A percentile compares a stretch with the other conserved stretches of the same genome.
Conservation (phyloP, 2,329 filamentous ascomycete genomes). For the Myriosclerotinia scirpicola region DNA sequence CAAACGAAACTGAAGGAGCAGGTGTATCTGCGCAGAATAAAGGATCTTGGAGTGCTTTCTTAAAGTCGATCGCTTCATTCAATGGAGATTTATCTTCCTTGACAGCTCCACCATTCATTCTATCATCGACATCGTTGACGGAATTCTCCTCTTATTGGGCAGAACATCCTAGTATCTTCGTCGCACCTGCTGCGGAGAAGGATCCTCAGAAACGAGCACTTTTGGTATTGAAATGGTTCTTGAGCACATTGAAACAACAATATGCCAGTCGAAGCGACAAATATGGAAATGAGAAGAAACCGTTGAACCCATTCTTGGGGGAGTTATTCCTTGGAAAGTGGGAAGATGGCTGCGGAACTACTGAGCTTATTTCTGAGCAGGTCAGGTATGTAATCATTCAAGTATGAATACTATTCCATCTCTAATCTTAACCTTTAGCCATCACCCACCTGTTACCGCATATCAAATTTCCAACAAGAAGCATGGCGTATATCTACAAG, state of each 20-base stretch:
- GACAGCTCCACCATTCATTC: conserved; percentile 79
- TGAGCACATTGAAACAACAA: conserved; percentile 89
- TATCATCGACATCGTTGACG: conserved; percentile 73
- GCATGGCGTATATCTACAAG: conserved; percentile 75
- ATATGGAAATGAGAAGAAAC: conserved; percentile 93
- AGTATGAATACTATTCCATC: neutral
- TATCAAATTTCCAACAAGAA: conserved; percentile 89
- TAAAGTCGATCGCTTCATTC: conserved; percentile 72
- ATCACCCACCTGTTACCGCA: conserved; percentile 92
- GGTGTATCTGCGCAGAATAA: conserved; percentile 39
- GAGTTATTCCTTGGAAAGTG: conserved; percentile 93
- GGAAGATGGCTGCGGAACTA: conserved; percentile 79
- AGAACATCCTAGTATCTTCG: conserved; percentile 74
- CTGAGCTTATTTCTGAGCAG: conserved; percentile 88
- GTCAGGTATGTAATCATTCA: conserved; percentile 60
- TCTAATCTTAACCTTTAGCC: conserved; percentile 47
- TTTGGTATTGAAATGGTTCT: conserved; percentile 93
- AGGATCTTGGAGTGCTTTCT: conserved; percentile 40
- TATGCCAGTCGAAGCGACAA: conserved; percentile 72
- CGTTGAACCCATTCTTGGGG: conserved; percentile 91
- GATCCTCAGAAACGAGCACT: conserved; percentile 81
- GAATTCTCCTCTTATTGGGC: conserved; percentile 85
- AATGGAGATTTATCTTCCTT: conserved; percentile 79
- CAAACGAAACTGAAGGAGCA: conserved; percentile 38
- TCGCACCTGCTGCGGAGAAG: conserved; percentile 75